A percentile compares a stretch with the other conserved stretches of the same genome.
Evolutionary conservation across 1,139 yeast genomes (phyloP).

Genomic region (Yamadazyma diospyri): DNA sequence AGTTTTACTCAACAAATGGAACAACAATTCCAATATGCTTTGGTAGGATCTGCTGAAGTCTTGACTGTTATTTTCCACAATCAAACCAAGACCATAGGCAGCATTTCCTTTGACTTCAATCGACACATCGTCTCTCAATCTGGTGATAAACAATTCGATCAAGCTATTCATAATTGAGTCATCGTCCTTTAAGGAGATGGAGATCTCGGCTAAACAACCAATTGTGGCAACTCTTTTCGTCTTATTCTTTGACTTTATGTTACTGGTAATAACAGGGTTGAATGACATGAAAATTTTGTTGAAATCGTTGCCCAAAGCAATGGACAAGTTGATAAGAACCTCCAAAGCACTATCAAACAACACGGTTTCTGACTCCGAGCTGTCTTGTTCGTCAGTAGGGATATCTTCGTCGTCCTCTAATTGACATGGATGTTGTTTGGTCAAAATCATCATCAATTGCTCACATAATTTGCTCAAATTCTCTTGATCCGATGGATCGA

Average conservation of each 20-base stretch:
- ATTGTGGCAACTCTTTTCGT: constrained; percentile 77
- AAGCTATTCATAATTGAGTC: constrained; percentile 71
- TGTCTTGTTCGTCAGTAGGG: constrained; percentile 60
- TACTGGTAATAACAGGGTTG: constrained; percentile 61
- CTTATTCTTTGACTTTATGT: constrained; percentile 63
- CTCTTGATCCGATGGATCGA: constrained; percentile 57
- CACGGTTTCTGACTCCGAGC: constrained; percentile 85
- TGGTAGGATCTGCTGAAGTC: constrained; percentile 66
- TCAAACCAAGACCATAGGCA: constrained; percentile 90
- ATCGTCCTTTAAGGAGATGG: constrained; percentile 66
- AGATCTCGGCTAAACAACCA: constrained; percentile 89
- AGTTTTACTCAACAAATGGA: constrained; percentile 74
- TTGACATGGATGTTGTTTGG: constrained; percentile 83
- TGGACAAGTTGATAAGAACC: constrained; percentile 72
- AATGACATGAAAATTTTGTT: constrained; percentile 67
- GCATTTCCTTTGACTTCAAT: constrained; percentile 93
- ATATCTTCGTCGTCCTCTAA: constrained; percentile 48
- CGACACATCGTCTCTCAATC: constrained; percentile 72
- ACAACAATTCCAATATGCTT: constrained; percentile 69
- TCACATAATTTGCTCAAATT: constrained; percentile 65
- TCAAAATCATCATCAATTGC: constrained; percentile 67
- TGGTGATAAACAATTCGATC: constrained; percentile 63
- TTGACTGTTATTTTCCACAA: constrained; percentile 55
- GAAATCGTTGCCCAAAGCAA: constrained; percentile 74
- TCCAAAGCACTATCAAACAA: constrained; percentile 84